Percentiles rank a stretch among this genome's conserved stretches.
Evolutionary conservation across 1,284 basidiomycete genomes (phyloP).

Genomic region (Sporisorium sorghi): DNA sequence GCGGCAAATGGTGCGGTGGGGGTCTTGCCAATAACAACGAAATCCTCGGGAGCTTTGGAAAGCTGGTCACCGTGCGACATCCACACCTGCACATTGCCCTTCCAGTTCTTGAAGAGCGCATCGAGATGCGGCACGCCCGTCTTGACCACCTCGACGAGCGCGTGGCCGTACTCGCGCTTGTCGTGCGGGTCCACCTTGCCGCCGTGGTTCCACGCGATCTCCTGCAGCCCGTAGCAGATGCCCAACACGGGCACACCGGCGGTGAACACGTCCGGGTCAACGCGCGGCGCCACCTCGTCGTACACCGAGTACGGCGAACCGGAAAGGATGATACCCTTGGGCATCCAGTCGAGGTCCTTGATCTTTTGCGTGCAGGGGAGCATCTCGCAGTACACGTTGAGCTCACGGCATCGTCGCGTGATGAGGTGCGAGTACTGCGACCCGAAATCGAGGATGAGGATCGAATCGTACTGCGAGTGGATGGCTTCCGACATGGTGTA

Average conservation of each 20-base stretch:
- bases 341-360: slow-evolving; percentile 89
- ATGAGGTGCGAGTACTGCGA: slow-evolving; percentile 99
- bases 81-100: slow-evolving; percentile 89
- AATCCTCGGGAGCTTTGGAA: slow-evolving; percentile 81
- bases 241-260: slow-evolving; percentile 92
- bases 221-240: slow-evolving; percentile 99
- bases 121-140: slow-evolving; percentile 75
- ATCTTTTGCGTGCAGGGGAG: slow-evolving; percentile 96
- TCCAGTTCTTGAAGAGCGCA: slow-evolving; percentile 85
- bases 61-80: slow-evolving; percentile 99
- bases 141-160: slow-evolving; percentile 81
- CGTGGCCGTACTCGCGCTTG: slow-evolving; percentile 95
- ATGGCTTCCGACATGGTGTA: slow-evolving; percentile 73
- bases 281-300: slow-evolving; percentile 89
- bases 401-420: slow-evolving; percentile 95
- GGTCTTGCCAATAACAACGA: slow-evolving; percentile 89
- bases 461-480: slow-evolving; percentile 94
- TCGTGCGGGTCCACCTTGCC: slow-evolving; percentile 89
- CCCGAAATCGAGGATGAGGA: slow-evolving; percentile 97
- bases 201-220: slow-evolving; percentile 90
- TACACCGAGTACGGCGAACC: slow-evolving; percentile 99
- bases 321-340: slow-evolving; percentile 97
- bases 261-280: slow-evolving; percentile 93
- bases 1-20: slow-evolving; percentile 91
- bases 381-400: slow-evolving; percentile 97